phyloP scores from a whole-genome alignment of 371 early-diverging fungal genomes.

The Lichtheimia corymbifera region DNA sequence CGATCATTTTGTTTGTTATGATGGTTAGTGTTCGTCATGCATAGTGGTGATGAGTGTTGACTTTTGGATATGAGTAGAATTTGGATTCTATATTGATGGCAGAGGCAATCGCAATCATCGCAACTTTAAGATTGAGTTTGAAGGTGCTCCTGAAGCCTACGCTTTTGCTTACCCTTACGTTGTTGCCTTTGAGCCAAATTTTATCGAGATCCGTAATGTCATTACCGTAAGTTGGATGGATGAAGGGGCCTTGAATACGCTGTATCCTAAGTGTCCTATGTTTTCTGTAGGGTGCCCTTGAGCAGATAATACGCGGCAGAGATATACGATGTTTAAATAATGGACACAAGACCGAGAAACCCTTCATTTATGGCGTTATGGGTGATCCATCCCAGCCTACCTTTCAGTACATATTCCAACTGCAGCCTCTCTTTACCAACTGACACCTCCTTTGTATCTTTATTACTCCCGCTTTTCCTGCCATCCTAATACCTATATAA shows the following conservation, averaged over 20 bases:
- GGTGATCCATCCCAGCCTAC: constrained; percentile 28
- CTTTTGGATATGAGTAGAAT: constrained; percentile 27
- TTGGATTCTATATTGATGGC: constrained; percentile 50
- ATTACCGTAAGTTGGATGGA: constrained; percentile 30
- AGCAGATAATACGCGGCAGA: constrained; percentile 65
- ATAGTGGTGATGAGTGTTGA: background rate
- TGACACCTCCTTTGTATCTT: background rate
- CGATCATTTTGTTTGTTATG: constrained; percentile 49
- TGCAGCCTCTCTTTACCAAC: constrained; percentile 11
- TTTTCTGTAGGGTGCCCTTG: constrained; percentile 51
- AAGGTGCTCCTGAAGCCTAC: constrained; percentile 44
- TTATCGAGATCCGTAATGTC: constrained; percentile 49
- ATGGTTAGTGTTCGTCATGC: constrained; percentile 26
- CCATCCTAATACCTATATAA: constrained; percentile 2
- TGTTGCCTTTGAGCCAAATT: constrained; percentile 44
- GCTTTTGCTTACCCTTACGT: constrained; percentile 46
- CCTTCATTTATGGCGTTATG: constrained; percentile 43
- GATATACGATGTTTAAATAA: constrained; percentile 57
- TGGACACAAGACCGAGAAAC: constrained; percentile 46
- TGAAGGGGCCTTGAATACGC: background rate
- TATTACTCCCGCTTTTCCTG: background rate
- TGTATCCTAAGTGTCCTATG: background rate
- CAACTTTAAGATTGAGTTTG: constrained; percentile 49
- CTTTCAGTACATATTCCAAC: constrained; percentile 30
- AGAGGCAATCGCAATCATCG: constrained; percentile 42